Evolutionary conservation across 371 early-diverging fungal species (phyloP).

Genomic region (Mortierella polycephala): DNA sequence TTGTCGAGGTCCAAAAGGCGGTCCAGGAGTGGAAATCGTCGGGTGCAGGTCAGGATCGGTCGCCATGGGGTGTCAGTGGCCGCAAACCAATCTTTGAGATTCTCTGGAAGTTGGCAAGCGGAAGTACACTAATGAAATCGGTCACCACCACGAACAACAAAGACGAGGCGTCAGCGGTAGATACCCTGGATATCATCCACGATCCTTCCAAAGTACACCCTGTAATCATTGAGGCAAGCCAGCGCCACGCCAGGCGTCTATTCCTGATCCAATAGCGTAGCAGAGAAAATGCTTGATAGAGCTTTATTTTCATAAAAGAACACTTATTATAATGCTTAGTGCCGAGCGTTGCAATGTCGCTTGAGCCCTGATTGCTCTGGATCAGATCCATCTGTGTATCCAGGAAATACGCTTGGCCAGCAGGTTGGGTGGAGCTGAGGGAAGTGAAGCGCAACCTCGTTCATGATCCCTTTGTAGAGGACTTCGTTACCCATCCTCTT

Average conservation of each 20-base stretch:
- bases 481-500: conserved; percentile 50
- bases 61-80: conserved; percentile 51
- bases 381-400: conserved; percentile 33
- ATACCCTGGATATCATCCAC: conserved; percentile 9
- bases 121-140: conserved; percentile 11
- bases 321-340: not conserved
- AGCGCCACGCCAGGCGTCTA: conserved; percentile 12
- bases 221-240: conserved; percentile 31
- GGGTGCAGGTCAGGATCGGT: conserved; percentile 11
- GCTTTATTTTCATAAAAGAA: not conserved
- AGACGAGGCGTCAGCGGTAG: not conserved
- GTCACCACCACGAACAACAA: not conserved
- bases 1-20: conserved; percentile 15
- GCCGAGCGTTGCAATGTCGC: conserved; percentile 21
- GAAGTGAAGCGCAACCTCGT: conserved; percentile 39
- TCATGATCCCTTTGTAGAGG: conserved; percentile 41
- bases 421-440: conserved; percentile 45
- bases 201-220: conserved; percentile 27
- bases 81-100: conserved; percentile 49
- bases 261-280: conserved; percentile 36
- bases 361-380: conserved; percentile 26
- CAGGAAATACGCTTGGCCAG: conserved; percentile 44
- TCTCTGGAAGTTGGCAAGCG: conserved; percentile 37
- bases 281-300: not conserved
- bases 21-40: conserved; percentile 19